Evolutionary conservation across 176 grass and related monocot genomes (phyloP).

Genomic region (Rhipidocladum racemiflorum): DNA sequence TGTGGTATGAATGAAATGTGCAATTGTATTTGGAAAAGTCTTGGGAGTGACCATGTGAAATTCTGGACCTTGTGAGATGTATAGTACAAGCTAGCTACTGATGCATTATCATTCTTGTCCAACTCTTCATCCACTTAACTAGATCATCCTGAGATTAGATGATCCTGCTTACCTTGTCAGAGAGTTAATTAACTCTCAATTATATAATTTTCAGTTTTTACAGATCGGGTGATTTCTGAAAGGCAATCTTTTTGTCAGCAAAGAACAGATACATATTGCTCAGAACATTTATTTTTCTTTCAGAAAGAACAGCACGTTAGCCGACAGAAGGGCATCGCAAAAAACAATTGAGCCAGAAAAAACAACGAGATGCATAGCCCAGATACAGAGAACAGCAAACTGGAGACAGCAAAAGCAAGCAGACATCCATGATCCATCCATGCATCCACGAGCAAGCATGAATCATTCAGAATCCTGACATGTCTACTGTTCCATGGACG

Average conservation of each 20-base stretch:
- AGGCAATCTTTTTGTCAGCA: neutral
- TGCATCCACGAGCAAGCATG: slow-evolving; percentile 34
- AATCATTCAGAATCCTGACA: slow-evolving; percentile 29
- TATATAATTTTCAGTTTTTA: neutral
- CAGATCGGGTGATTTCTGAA: neutral
- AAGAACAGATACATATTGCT: neutral
- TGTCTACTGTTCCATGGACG: slow-evolving; percentile 25
- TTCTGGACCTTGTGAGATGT: neutral
- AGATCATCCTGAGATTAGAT: neutral
- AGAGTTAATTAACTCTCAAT: too few relatives aligned
- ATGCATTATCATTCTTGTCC: neutral
- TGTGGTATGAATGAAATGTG: too few relatives aligned
- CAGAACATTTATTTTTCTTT: neutral
- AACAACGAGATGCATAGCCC: neutral
- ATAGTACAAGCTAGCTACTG: neutral
- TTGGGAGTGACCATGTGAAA: neutral
- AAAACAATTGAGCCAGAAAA: neutral
- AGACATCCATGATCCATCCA: slow-evolving; percentile 15
- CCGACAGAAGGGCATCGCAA: neutral
- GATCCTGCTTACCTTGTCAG: neutral
- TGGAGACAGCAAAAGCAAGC: slow-evolving; percentile 10
- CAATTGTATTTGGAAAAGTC: neutral
- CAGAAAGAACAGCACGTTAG: neutral
- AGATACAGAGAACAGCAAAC: neutral
- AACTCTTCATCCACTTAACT: neutral